These are phyloP conservation scores for Talaromyces sp. DNA, from an alignment of 2,329 filamentous ascomycete genomes.

Conservation along the genomic window DNA sequence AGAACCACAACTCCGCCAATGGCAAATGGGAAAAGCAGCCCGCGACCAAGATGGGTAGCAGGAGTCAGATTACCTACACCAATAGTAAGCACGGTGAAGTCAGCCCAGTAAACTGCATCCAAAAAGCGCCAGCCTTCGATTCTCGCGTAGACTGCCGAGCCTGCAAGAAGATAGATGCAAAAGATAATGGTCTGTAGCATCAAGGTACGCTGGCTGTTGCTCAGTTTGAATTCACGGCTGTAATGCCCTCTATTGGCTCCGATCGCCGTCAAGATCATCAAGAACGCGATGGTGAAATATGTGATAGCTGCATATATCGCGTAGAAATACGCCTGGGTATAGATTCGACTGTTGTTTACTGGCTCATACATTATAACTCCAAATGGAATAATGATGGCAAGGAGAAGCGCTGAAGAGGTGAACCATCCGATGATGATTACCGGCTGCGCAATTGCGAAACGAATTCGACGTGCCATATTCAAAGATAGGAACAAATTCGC, in stretches of 20 bases:
- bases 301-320: slow-evolving; percentile 60
- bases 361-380: slow-evolving; percentile 44
- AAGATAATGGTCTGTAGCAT: slow-evolving; percentile 50
- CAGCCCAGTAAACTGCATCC: slow-evolving; percentile 39
- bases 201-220: slow-evolving; percentile 57
- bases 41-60: slow-evolving; percentile 35
- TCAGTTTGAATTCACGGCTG: slow-evolving; percentile 59
- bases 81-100: slow-evolving; percentile 41
- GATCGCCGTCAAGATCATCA: slow-evolving; percentile 59
- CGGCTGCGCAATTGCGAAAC: slow-evolving; percentile 60
- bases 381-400: slow-evolving; percentile 54
- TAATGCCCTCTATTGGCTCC: slow-evolving; percentile 59
- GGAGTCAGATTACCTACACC: slow-evolving; percentile 39
- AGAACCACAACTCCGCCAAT: slow-evolving; percentile 40
- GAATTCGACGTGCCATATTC: slow-evolving; percentile 61
- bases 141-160: slow-evolving; percentile 41
- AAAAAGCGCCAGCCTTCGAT: slow-evolving; percentile 40
- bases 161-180: slow-evolving; percentile 43
- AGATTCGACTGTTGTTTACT: slow-evolving; percentile 44
- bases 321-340: slow-evolving; percentile 63
- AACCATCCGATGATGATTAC: slow-evolving; percentile 65
- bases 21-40: slow-evolving; percentile 39
- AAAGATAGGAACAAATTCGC: slow-evolving; percentile 60
- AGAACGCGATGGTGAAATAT: slow-evolving; percentile 58
- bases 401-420: slow-evolving; percentile 56